Conservation (phyloP, 176 grass and related monocot genomes). For the Avena eriantha region DNA sequence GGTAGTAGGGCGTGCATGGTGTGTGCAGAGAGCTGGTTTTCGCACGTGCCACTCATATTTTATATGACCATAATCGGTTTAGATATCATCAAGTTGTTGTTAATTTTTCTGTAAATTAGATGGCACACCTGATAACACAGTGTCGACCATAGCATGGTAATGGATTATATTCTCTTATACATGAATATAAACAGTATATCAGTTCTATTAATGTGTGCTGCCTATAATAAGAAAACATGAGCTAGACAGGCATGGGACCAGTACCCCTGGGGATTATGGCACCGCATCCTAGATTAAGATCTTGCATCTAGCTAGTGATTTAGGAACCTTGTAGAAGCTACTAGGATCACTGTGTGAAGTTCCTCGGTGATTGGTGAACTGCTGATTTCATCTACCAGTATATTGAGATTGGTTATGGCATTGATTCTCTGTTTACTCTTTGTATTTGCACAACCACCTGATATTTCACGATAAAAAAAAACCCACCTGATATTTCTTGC, state of each 20-base stretch:
- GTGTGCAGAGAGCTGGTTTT: neutral
- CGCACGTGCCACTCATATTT: neutral
- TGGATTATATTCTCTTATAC: neutral
- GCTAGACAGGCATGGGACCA: neutral
- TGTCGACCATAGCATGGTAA: neutral
- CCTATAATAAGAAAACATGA: neutral
- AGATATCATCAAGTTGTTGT: too few species aligned
- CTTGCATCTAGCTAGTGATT: neutral
- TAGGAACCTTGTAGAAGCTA: slow-evolving; percentile 8
- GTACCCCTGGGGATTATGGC: neutral
- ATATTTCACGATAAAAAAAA: neutral
- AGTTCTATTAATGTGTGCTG: neutral
- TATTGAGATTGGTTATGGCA: slow-evolving; percentile 11
- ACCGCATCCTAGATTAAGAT: neutral
- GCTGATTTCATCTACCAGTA: slow-evolving; percentile 8
- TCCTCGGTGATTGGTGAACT: slow-evolving; percentile 4
- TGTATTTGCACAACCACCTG: neutral
- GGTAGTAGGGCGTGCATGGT: neutral
- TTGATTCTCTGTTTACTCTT: slow-evolving; percentile 7
- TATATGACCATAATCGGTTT: neutral
- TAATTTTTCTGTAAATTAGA: slow-evolving; percentile 1
- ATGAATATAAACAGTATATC: neutral
- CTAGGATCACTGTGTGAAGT: neutral
- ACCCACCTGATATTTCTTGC: neutral
- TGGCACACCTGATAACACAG: neutral